These are phyloP conservation scores for Agrocybe chaxingu DNA, from an alignment of 768 basidiomycete genomes.

Conservation along the genomic window DNA sequence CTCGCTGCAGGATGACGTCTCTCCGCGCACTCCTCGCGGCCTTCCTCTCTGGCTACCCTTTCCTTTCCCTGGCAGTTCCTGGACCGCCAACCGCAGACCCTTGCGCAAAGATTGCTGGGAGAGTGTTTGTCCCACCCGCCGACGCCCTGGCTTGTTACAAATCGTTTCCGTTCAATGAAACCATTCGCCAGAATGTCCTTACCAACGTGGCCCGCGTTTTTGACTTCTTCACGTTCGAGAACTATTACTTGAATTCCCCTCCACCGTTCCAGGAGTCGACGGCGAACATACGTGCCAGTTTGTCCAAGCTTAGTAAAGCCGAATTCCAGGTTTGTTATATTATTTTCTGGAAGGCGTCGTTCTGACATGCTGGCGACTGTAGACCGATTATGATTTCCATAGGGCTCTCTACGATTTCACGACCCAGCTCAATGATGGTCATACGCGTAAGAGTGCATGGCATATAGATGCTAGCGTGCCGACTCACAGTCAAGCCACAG, in stretches of 20 bases:
- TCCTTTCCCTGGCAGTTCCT: conserved; percentile 6
- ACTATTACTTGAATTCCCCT: conserved; percentile 47
- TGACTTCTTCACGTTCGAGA: conserved; percentile 54
- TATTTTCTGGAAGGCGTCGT: neutral
- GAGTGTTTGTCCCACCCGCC: conserved; percentile 44
- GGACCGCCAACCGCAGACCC: conserved; percentile 30
- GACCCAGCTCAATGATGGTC: conserved; percentile 60
- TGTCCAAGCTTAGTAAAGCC: conserved; percentile 46
- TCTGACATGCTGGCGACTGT: neutral
- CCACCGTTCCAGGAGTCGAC: conserved; percentile 57
- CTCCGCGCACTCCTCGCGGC: neutral
- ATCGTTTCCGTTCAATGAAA: conserved; percentile 56
- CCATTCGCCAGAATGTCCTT: conserved; percentile 51
- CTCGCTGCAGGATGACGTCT: neutral
- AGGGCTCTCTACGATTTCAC: conserved; percentile 52
- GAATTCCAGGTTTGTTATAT: conserved; percentile 36
- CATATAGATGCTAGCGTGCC: neutral
- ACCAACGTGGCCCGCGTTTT: conserved; percentile 44
- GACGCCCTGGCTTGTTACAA: conserved; percentile 58
- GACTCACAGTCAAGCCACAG: conserved; percentile 20
- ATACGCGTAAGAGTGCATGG: conserved; percentile 41
- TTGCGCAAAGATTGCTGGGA: conserved; percentile 36
- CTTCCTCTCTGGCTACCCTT: conserved; percentile 1
- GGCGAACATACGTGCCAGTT: conserved; percentile 45
- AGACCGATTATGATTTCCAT: conserved; percentile 71